Base-by-base conservation (phyloP, 2,329 filamentous ascomycete genomes). In the Ophiognomonia clavigignenti-juglandacearum region DNA sequence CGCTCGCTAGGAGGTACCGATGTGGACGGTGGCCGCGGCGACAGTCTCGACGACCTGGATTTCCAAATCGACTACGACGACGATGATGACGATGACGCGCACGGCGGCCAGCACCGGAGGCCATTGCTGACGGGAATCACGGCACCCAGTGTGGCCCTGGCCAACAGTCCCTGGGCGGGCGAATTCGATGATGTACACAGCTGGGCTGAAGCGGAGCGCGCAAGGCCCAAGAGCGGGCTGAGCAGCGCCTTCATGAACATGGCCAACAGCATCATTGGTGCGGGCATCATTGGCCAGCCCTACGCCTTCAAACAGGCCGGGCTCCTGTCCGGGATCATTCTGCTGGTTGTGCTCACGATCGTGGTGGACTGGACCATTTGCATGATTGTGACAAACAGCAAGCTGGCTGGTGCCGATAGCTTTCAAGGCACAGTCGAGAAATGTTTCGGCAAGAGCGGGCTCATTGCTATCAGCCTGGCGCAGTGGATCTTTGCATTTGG, bases 401-500 rank as follows among this genome's bases (percentile, higher is more conserved):
- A 98, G 73, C 75, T 98, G 56, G 95, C 88, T 66, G 93, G 93
- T 37, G 86, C 90, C 47, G 86, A 89, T 65, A 95, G 87, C 47
- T 98, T 97, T 63, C 93, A 98, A 70, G 87, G 89, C 32, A 98
- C 93, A 1, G 90, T 98, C 62, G 85, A 96, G 68, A 83, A 92
- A 67, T 98, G 93, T 70, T 98, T 96, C 69, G 93, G 93, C 6
- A 84, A 82, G 59, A 77, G 85, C 16, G 93, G 93, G 0, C 74
- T 98, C 47, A 81, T 98, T 55, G 92, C 93, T 50, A 96, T 98
- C 56, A 77, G 72, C 51, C 55, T 97, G 52, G 93, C 93, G 41
- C 93, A 98, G 71, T 98, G 92, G 92, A 85, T 89, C 23, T 98
- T 98, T 75, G 93, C 93, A 3, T 98, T 97, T 72, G 93, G 93